Conservation (phyloP, 495 filamentous ascomycete genomes). For the Penicillium odoratum region DNA sequence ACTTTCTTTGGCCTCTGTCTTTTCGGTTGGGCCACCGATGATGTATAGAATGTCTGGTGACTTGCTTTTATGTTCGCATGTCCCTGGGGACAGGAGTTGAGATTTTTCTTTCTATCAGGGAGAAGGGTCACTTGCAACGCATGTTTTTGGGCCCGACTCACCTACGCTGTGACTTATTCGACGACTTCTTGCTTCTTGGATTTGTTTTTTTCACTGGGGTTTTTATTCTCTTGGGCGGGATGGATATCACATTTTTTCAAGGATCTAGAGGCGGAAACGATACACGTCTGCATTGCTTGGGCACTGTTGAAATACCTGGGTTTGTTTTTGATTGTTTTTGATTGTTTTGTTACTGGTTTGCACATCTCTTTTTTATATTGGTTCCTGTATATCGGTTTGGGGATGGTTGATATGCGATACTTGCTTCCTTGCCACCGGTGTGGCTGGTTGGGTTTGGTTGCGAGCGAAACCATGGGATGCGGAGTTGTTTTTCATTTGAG, state of each 20-base stretch:
- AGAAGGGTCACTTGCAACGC: conserved; percentile 26
- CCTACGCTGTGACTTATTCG: conserved; percentile 27
- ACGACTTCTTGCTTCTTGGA: conserved; percentile 34
- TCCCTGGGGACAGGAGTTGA: conserved; percentile 39
- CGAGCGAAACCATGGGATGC: conserved; percentile 48
- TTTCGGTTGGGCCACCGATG: conserved; percentile 37
- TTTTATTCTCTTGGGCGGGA: conserved; percentile 38
- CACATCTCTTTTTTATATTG: conserved; percentile 31
- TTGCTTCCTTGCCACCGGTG: conserved; percentile 35
- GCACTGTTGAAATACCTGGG: conserved; percentile 46
- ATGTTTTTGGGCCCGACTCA: conserved; percentile 30
- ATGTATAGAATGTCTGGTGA: conserved; percentile 50
- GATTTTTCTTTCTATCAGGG: conserved; percentile 31
- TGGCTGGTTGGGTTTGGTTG: conserved; percentile 37
- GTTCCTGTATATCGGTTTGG: conserved; percentile 46
- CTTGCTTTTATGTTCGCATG: conserved; percentile 37
- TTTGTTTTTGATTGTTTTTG: conserved; percentile 22
- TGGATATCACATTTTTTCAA: conserved; percentile 43
- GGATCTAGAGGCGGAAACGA: conserved; percentile 56
- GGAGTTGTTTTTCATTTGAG: conserved; percentile 42
- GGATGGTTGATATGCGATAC: conserved; percentile 38
- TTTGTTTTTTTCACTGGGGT: conserved; percentile 33
- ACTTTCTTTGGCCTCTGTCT: conserved; percentile 27
- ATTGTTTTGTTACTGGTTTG: conserved; percentile 22
- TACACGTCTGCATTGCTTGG: conserved; percentile 55